Base-by-base conservation (phyloP, 768 basidiomycete species). In the Mycena capillaripes region DNA sequence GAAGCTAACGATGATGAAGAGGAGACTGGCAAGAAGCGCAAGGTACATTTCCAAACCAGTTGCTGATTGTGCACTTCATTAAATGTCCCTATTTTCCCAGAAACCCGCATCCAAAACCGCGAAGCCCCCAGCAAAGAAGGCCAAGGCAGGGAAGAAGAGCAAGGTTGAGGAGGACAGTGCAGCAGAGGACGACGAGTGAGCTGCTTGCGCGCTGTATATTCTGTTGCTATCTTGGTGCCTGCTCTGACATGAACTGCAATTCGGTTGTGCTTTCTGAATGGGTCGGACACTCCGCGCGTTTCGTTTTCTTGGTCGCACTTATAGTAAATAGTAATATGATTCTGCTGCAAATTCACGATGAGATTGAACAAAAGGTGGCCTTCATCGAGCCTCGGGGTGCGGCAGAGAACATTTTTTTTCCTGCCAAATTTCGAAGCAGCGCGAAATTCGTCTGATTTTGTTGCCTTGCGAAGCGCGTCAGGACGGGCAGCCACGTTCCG, bases 21-120 rank as follows among this genome's bases (percentile, higher is more conserved):
- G 2, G 74, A 80, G 79, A 78, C 78, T 66, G 82, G 81, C 76
- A 93, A 91, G 85, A 95, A 95, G 83, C 91, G 92, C 82, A 93
- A 94, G 90, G 93, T 91, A 76, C 25, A 74, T 21, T 52, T 34
- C 12, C 34, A 46, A 25, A 21, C 11, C 0, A 16, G 52, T 4
- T 16, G 56, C 44, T 52, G 30, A 32, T 56, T 38, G 38, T 38
- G 42, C 42, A 4, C 52, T 36, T 12, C 66, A n/a, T 53, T 32
- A 62, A 19, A 34, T 53, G 52, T 25, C 57, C 30, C 40, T 36
- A 53, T 30, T 40, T 30, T 27, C n/a, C 71, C 48, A 89, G 87
- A 85, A 84, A 66, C 82, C 86, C 5, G 79, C 79, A 25, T 79
- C 86, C 50, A 87, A 85, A 69, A 69, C 40, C 61, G 69, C 84